Conservation (phyloP, 768 basidiomycete genomes). For the Macrolepiota dolichaula region DNA sequence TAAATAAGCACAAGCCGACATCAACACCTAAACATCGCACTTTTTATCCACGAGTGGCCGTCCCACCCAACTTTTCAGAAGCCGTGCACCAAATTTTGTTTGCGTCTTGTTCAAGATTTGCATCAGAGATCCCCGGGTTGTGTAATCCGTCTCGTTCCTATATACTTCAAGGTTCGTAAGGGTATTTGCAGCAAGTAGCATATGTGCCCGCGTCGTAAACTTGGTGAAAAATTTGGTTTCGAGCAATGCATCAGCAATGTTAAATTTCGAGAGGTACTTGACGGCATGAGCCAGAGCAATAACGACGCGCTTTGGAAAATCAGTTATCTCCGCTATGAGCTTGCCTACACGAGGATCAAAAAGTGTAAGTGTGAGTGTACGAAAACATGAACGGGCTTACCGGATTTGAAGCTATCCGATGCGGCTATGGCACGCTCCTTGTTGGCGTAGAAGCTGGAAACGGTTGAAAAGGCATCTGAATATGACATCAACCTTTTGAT, state of each 20-base stretch:
- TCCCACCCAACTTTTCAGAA: slow-evolving; percentile 84
- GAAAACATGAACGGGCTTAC: slow-evolving; percentile 27
- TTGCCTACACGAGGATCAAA: slow-evolving; percentile 37
- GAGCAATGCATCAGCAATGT: slow-evolving; percentile 72
- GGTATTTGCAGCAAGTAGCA: slow-evolving; percentile 89
- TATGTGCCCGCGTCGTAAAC: slow-evolving; percentile 75
- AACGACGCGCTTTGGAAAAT: slow-evolving; percentile 67
- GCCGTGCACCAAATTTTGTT: slow-evolving; percentile 84
- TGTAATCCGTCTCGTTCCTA: slow-evolving; percentile 81
- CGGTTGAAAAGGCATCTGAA: slow-evolving; percentile 63
- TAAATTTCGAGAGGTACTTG: slow-evolving; percentile 68
- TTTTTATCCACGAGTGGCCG: slow-evolving; percentile 72
- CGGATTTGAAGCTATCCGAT: slow-evolving; percentile 43
- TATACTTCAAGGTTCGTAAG: slow-evolving; percentile 91
- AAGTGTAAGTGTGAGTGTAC: neutral
- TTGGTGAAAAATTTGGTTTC: slow-evolving; percentile 75
- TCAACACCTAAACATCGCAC: slow-evolving; percentile 34
- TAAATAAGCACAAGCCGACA: neutral
- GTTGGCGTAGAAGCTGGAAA: slow-evolving; percentile 65
- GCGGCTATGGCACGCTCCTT: slow-evolving; percentile 35
- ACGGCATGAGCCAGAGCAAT: slow-evolving; percentile 73
- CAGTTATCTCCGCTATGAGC: slow-evolving; percentile 57
- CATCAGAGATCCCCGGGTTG: slow-evolving; percentile 71
- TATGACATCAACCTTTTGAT: slow-evolving; percentile 54
- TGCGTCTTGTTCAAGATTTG: slow-evolving; percentile 85